A percentile compares a stretch with the other conserved stretches of the same genome.
phyloP scores from a whole-genome alignment of 2,329 filamentous ascomycete genomes.

The Gaeumannomyces tritici region DNA sequence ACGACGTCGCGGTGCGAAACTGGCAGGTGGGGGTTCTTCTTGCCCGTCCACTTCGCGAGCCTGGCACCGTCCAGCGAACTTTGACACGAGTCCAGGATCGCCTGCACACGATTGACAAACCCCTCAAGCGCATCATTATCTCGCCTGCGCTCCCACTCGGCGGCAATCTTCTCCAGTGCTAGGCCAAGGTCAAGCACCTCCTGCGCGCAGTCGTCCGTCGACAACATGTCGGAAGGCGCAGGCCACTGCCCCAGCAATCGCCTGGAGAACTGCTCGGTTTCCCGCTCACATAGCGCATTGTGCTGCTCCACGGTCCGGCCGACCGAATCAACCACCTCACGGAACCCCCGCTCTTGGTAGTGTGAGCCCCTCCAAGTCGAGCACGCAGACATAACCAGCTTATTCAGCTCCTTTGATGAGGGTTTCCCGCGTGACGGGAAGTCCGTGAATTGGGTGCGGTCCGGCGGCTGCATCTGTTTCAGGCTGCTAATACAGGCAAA shows the following conservation, averaged over 20 bases:
- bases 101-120: not conserved
- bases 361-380: not conserved
- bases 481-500: conserved; percentile 31
- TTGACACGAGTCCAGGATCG: not conserved
- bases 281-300: conserved; percentile 19
- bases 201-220: conserved; percentile 11
- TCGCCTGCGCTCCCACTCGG: conserved; percentile 38
- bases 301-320: conserved; percentile 11
- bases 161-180: conserved; percentile 28
- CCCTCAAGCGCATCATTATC: conserved; percentile 23
- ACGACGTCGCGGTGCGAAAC: conserved; percentile 26
- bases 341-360: no score
- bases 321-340: conserved; percentile 8
- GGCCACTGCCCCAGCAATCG: conserved; percentile 37
- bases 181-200: conserved; percentile 26
- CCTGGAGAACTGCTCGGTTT: conserved; percentile 12
- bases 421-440: not conserved
- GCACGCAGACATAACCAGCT: not conserved
- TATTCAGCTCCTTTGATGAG: not conserved
- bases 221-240: not conserved
- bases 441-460: not conserved
- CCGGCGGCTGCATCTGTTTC: conserved; percentile 22
- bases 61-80: not conserved
- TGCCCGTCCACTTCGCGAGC: not conserved
- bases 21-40: conserved; percentile 21